Conservation (phyloP, 768 basidiomycete species). For the Mycena polygramma region DNA sequence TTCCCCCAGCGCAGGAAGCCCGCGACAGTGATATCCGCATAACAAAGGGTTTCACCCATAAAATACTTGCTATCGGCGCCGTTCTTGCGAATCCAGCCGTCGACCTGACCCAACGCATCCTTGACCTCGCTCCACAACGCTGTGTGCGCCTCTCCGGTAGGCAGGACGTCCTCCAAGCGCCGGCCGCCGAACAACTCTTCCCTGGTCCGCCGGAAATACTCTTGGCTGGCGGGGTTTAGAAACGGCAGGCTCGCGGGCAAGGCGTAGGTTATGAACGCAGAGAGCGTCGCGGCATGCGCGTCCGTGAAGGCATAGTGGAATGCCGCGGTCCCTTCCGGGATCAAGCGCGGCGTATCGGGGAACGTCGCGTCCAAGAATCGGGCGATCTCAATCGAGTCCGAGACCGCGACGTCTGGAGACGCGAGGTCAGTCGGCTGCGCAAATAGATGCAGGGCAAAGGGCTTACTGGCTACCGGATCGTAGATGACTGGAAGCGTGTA, state of each 20-base stretch:
- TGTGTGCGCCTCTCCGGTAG: slow-evolving; percentile 44
- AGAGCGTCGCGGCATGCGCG: slow-evolving; percentile 28
- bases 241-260: slow-evolving; percentile 41
- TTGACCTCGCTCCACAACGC: slow-evolving; percentile 55
- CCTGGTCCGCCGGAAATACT: slow-evolving; percentile 56
- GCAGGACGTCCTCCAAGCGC: slow-evolving; percentile 49
- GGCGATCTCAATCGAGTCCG: slow-evolving; percentile 62
- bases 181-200: slow-evolving; percentile 43
- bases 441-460: neutral
- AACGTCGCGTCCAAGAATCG: slow-evolving; percentile 65
- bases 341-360: slow-evolving; percentile 52
- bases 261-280: slow-evolving; percentile 35
- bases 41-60: slow-evolving; percentile 45
- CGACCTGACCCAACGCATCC: slow-evolving; percentile 45
- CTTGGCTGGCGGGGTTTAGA: slow-evolving; percentile 51
- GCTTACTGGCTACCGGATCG: slow-evolving; percentile 48
- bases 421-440: neutral
- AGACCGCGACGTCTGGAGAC: slow-evolving; percentile 41
- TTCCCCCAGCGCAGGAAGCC: slow-evolving; percentile 28
- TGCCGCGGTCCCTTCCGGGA: slow-evolving; percentile 53
- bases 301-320: slow-evolving; percentile 51
- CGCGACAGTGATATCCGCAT: slow-evolving; percentile 30
- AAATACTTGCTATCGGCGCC: slow-evolving; percentile 49
- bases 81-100: slow-evolving; percentile 47
- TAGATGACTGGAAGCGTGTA: slow-evolving; percentile 67